Base-by-base conservation (phyloP, 192 early-diverging fungal species). In the Backusella liffmaniae region DNA sequence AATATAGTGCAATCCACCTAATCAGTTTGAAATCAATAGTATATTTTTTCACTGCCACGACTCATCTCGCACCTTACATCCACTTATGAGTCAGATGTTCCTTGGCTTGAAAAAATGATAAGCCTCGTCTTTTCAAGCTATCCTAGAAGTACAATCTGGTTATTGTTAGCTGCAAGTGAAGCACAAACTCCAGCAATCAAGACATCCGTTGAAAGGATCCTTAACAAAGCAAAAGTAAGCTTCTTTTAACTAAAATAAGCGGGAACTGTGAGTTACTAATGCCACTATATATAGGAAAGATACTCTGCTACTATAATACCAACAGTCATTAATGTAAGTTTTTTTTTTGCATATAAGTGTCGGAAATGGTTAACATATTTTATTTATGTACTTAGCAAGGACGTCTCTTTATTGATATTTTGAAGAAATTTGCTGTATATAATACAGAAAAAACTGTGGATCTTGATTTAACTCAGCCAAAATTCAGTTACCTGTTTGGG, bases 131-230 rank as follows among this genome's bases (percentile, higher is more conserved):
- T 59, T 8, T 18, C 34, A 12, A 10, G 67, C 0, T 75, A 37
- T 32, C 77, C 72, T 41, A 12, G 62, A 5, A 44, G 62, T 7
- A 74, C 67, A 39, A 53, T 78, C 0, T 78, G 77, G 73, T 35
- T 59, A 23, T 44, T 73, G 34, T 37, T 78, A 32, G 73, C 73
- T 26, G 66, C 73, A 30, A 49, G 39, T 32, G 37, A 74, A 41
- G 39, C 75, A 35, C 41, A 53, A 66, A 15, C 18, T 1, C 6
- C n/a, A 4, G 32, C 15, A 12, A 35, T 53, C 30, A 72, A 49
- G 32, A n/a, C 3, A 30, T 30, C 16, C 30, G 15, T 67, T n/a
- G 36, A 56, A 53, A 32, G 29, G 8, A 68, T 75, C 67, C 32
- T 75, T 18, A 67, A 46, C 0, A 49, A 51, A 34, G 32, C 66